phyloP scores from a whole-genome alignment of 73 alveolate species.

The Paraurostyla sp. region DNA sequence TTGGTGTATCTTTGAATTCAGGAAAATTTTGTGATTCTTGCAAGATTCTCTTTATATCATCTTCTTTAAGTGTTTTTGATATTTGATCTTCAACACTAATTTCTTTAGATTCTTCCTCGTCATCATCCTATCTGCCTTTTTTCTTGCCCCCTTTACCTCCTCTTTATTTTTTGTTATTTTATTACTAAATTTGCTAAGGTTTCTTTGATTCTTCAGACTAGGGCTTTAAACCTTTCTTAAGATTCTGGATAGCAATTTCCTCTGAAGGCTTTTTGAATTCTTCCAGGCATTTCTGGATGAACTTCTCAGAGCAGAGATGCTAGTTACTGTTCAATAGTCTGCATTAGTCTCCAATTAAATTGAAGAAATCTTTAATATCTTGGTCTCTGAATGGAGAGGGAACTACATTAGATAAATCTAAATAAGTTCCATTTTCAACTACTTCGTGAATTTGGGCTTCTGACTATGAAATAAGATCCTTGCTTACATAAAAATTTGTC shows the following conservation, averaged over 20 bases:
- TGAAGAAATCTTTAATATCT: constrained; percentile 44
- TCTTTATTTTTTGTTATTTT: neutral
- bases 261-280: neutral
- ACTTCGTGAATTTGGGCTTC: constrained; percentile 43
- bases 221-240: constrained; percentile 40
- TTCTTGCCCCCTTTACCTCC: constrained; percentile 42
- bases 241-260: constrained; percentile 17
- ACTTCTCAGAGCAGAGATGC: constrained; percentile 37
- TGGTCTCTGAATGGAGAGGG: constrained; percentile 60
- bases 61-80: neutral
- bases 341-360: constrained; percentile 19
- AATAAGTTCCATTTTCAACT: neutral
- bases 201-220: neutral
- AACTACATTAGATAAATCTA: constrained; percentile 31
- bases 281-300: constrained; percentile 50
- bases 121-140: constrained; percentile 52
- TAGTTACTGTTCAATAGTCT: neutral
- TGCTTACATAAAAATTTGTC: constrained; percentile 22
- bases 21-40: neutral
- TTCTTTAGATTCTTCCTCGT: constrained; percentile 50
- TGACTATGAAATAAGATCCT: neutral
- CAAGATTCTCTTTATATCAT: neutral
- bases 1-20: constrained; percentile 50
- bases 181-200: neutral
- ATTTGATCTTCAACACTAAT: constrained; percentile 29